These are phyloP conservation scores for Eremochloa ophiuroides DNA, from an alignment of 176 grass and related monocot genomes.

Conservation along the genomic window DNA sequence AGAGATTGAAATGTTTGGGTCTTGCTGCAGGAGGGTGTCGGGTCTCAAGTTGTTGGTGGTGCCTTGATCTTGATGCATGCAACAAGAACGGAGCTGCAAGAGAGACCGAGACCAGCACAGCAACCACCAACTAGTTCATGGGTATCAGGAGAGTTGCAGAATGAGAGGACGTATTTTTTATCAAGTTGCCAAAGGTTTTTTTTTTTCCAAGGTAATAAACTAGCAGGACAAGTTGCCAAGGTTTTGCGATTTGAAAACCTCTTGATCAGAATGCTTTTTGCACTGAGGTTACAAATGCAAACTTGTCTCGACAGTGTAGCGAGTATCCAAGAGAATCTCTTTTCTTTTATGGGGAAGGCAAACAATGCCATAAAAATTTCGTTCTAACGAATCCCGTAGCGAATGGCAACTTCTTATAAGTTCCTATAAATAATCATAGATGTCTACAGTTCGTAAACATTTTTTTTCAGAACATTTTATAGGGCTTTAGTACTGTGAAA, in stretches of 20 bases:
- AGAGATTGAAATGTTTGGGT: constrained; percentile 27
- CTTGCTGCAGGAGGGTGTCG: constrained; percentile 1
- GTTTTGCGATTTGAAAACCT: not conserved
- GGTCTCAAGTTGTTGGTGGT: constrained; percentile 9
- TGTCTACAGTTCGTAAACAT: not conserved
- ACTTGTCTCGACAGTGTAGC: not conserved
- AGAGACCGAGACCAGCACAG: not conserved
- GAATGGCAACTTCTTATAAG: not conserved
- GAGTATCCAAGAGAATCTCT: not conserved
- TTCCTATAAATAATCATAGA: not conserved
- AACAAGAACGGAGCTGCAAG: not conserved
- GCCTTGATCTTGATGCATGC: constrained; percentile 16
- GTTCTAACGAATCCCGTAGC: not conserved
- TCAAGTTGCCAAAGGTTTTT: too few relatives aligned
- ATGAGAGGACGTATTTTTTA: not conserved
- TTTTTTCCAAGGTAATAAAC: too few relatives aligned
- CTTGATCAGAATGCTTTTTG: not conserved
- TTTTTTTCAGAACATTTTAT: too few relatives aligned
- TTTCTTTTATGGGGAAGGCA: not conserved
- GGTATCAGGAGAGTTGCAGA: too few relatives aligned
- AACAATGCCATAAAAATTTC: not conserved
- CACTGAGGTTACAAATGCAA: not conserved
- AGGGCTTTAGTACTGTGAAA: too few relatives aligned
- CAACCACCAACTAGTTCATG: too few relatives aligned
- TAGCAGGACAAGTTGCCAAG: not conserved